Percentiles rank a stretch among this genome's conserved stretches.
phyloP scores from a whole-genome alignment of 495 filamentous ascomycete genomes.

The Penicillium lividum region DNA sequence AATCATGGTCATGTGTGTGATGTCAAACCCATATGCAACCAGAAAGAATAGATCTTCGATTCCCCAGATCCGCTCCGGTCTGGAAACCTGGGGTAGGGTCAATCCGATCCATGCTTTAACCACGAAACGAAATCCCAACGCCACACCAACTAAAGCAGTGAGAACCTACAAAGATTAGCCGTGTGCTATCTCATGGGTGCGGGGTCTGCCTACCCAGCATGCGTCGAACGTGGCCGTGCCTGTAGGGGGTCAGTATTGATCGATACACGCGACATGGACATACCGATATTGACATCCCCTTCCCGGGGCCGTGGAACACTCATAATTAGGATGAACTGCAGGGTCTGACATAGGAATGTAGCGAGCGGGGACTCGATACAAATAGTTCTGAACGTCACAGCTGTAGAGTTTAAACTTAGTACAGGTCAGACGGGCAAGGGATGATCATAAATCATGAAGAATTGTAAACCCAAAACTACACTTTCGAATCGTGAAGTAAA shows the following conservation, averaged over 20 bases:
- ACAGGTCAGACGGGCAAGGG: conserved; percentile 28
- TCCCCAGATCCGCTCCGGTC: conserved; percentile 37
- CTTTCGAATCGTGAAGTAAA: not conserved
- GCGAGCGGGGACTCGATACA: not conserved
- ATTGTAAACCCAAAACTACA: not conserved
- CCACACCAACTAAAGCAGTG: conserved; percentile 30
- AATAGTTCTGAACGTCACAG: not conserved
- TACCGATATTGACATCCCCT: conserved; percentile 36
- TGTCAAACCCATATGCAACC: conserved; percentile 31
- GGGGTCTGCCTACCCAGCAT: conserved; percentile 30
- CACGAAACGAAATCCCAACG: conserved; percentile 33
- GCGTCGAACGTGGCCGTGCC: conserved; percentile 29
- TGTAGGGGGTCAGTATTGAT: conserved; percentile 12
- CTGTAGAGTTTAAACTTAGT: not conserved
- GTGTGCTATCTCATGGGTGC: too few relatives aligned
- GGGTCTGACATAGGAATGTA: not conserved
- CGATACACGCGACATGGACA: conserved; percentile 11
- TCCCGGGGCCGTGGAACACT: conserved; percentile 30
- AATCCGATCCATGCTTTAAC: conserved; percentile 40
- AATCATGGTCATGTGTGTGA: conserved; percentile 35
- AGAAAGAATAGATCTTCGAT: conserved; percentile 38
- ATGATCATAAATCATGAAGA: conserved; percentile 10
- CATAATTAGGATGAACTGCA: conserved; percentile 20
- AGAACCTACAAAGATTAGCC: conserved; percentile 25
- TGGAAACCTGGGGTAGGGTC: conserved; percentile 35